phyloP scores from a whole-genome alignment of 305 asterid genomes.

The Rubia tinctorum region DNA sequence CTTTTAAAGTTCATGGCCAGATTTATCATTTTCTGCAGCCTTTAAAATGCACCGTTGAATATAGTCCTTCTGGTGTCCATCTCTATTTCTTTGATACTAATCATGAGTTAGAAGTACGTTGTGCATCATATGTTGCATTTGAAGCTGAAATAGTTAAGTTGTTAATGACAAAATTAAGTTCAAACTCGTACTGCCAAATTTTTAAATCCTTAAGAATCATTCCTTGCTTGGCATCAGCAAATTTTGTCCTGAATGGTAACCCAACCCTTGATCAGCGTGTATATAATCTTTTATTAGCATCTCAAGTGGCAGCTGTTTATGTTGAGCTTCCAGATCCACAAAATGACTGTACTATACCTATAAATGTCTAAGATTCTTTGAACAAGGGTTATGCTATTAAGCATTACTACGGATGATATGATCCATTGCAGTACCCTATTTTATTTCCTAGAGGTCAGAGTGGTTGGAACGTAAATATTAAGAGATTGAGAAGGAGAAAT shows the following conservation, averaged over 20 bases:
- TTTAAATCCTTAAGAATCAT: neutral
- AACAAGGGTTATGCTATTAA: neutral
- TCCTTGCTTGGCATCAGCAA: neutral
- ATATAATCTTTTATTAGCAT: no score
- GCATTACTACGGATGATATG: conserved; percentile 11
- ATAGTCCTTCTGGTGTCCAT: no score
- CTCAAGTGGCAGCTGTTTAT: no score
- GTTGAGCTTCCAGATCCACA: neutral
- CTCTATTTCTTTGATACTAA: no score
- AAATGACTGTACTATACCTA: neutral
- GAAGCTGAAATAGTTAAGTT: neutral
- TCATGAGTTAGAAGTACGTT: no score
- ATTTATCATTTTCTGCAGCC: no score
- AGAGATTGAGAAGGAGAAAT: neutral
- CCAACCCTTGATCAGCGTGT: neutral
- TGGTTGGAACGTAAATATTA: neutral
- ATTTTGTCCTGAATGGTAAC: neutral
- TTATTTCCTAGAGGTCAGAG: no score
- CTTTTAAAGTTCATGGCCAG: no score
- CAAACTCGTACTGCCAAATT: neutral
- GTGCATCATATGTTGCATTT: no score
- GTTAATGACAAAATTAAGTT: neutral
- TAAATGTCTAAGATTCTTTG: conserved; percentile 1
- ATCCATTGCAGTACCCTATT: conserved; percentile 23
- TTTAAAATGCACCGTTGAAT: no score